Evolutionary conservation across 2,329 filamentous ascomycete genomes (phyloP).

Genomic region (Aspergillus ruber): DNA sequence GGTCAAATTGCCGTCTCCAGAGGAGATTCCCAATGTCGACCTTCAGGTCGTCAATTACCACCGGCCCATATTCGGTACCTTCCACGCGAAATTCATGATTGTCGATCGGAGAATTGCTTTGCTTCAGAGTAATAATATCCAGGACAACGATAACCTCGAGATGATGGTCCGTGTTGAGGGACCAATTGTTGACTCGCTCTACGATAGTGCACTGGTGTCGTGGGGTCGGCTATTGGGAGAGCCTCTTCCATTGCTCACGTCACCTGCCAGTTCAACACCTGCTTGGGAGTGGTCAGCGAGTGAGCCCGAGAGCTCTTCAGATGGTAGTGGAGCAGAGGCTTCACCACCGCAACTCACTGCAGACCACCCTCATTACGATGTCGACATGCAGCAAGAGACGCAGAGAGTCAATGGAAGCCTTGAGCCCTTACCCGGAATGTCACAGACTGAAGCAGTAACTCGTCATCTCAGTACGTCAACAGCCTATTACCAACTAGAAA

Average conservation of each 20-base stretch:
- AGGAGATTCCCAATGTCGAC: conserved; percentile 66
- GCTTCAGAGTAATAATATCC: conserved; percentile 72
- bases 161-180: conserved; percentile 75
- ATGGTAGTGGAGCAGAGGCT: conserved; percentile 8
- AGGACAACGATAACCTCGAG: conserved; percentile 70
- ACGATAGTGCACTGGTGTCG: conserved; percentile 66
- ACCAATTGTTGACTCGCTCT: conserved; percentile 67
- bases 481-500: too few relatives aligned
- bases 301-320: conserved; percentile 3
- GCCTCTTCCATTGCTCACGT: conserved; percentile 50
- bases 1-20: conserved; percentile 54
- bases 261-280: conserved; percentile 38
- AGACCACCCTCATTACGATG: conserved; percentile 59
- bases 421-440: conserved; percentile 46
- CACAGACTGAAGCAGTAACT: conserved; percentile 53
- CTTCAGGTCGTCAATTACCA: conserved; percentile 70
- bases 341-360: conserved; percentile 54
- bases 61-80: too few relatives aligned
- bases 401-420: conserved; percentile 55
- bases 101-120: conserved; percentile 64
- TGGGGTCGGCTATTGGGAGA: conserved; percentile 62
- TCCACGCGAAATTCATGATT: too few relatives aligned
- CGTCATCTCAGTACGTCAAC: conserved; percentile 52
- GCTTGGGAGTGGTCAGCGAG: conserved; percentile 17
- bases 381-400: conserved; percentile 55